Evolutionary conservation across 768 basidiomycete species (phyloP).

Genomic region (Suillus placidus): DNA sequence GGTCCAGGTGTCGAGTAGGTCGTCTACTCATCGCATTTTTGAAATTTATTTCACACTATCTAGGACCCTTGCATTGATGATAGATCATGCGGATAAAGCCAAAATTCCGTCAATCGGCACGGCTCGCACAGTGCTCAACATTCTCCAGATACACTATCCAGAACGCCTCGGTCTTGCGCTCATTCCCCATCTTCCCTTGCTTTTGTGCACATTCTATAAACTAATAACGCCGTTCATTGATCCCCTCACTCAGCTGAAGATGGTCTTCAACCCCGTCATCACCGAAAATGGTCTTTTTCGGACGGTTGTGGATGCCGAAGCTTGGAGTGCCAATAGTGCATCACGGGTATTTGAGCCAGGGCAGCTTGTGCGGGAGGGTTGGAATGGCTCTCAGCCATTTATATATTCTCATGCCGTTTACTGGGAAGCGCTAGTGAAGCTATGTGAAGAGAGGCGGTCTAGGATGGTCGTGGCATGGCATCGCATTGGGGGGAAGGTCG

Average conservation of each 20-base stretch:
- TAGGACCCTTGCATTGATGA: constrained; percentile 71
- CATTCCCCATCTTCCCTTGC: constrained; percentile 80
- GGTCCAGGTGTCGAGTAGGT: constrained; percentile 79
- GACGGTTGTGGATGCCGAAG: constrained; percentile 23
- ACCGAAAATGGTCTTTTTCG: constrained; percentile 31
- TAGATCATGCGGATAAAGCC: constrained; percentile 75
- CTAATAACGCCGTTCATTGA: constrained; percentile 82
- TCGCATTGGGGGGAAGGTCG: too few species aligned
- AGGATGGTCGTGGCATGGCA: too few species aligned
- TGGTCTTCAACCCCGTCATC: constrained; percentile 68
- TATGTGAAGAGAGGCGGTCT: too few species aligned
- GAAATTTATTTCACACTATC: not conserved
- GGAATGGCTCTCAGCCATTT: too few species aligned
- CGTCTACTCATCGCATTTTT: not conserved
- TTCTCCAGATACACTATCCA: constrained; percentile 83
- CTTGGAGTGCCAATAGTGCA: not conserved
- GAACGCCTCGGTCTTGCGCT: constrained; percentile 80
- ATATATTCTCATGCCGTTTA: too few species aligned
- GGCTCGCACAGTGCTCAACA: constrained; percentile 50
- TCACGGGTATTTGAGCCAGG: too few species aligned
- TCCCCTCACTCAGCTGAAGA: constrained; percentile 74
- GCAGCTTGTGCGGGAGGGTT: too few species aligned
- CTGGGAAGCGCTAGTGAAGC: too few species aligned
- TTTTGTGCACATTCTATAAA: constrained; percentile 75
- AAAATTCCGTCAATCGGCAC: constrained; percentile 53